Base-by-base conservation (phyloP, 1,139 yeast genomes). In the Protomyces pachydermus region DNA sequence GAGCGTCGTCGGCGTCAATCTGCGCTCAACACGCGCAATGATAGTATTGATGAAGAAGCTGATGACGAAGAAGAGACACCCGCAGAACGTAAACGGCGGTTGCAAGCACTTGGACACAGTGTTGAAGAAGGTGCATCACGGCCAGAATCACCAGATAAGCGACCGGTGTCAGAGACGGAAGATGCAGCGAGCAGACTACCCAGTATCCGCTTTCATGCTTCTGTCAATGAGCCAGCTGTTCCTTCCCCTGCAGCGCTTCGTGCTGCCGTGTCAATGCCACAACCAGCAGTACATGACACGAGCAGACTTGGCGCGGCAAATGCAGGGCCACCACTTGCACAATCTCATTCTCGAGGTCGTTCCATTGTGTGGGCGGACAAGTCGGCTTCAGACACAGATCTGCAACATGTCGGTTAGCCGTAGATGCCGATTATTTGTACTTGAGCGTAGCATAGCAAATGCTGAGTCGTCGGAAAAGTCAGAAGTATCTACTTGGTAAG, bases 1-100 rank as follows among this genome's bases (percentile, higher is more conserved):
- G 97, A 91, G 73, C 82, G 84, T 68, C 80, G 80, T 55, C 82
- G 97, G 72, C 82, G 97, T 69, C 76, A 89, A 68, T 91, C 93
- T 2, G 97, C 97, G 0, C 80, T 91, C 68, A 95, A 96, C 9
- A 12, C 16, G 4, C 34, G 10, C 20, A 28, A 18, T 6, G 62
- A 56, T 23, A 14, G 39, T 2, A 76, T 81, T 35, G 77, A 86
- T 64, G 75, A 81, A 61, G 46, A 55, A 1, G 65, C 39, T n/a
- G 71, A 67, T 28, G 70, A 68, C 10, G 69, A 68, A 14, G 68
- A 66, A 34, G 69, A 68, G 45, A 66, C 68, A 9, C 68, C 68
- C 14, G 70, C 68, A 14, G 69, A 65, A 55, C 58, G 69, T 10
- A 60, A 56, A 32, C 65, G 69, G 37, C 60, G 69, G 18, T 32